Base-by-base conservation (phyloP, 2,329 filamentous ascomycete species). In the Ophiocordyceps camponoti-floridani region DNA sequence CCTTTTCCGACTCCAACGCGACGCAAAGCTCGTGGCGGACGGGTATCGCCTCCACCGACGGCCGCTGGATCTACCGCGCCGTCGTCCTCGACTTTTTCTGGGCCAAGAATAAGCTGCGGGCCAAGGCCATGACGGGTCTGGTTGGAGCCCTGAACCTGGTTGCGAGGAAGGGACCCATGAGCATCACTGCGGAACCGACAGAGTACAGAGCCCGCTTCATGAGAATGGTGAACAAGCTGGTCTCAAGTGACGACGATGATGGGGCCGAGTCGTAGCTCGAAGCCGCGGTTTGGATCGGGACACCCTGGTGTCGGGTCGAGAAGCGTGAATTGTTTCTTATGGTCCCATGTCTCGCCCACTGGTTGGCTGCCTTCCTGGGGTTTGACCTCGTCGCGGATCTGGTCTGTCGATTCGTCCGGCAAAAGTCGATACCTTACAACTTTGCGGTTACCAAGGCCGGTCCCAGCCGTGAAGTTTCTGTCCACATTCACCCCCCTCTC, bases 31-130 rank as follows among this genome's bases (percentile, higher is more conserved):
- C 52, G 0, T 86, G 81, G 81, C 66, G 80, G 11, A 70, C 64
- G 0, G 82, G 82, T 0, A 53, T 84, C 0, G 51, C 60, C 1
- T 81, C 78, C 10, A 63, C 68, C 0, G 76, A 84, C 52, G 73
- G 73, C 0, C 74, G 75, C 51, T 81, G 78, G 66, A 63, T 78
- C 12, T 86, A 84, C 53, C 70, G 81, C 3, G 77, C 72, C 4
- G 70, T 79, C 0, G 60, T 86, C 13, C 64, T 86, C 31, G 82
- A 86, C 58, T 86, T 87, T 61, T 84, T 86, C 64, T 86, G 82
- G 82, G 75, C 79, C 0, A 83, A 81, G 59, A 79, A 84, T 58
- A 80, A 79, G 51, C 52, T 78, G 0, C 78, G 75, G 45, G 75
- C 82, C 1, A 73, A 70, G 56, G 65, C 73, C 1, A 73, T 85